Evolutionary conservation across 2,329 filamentous ascomycete species (phyloP).

Genomic region (Rutstroemia sp.): DNA sequence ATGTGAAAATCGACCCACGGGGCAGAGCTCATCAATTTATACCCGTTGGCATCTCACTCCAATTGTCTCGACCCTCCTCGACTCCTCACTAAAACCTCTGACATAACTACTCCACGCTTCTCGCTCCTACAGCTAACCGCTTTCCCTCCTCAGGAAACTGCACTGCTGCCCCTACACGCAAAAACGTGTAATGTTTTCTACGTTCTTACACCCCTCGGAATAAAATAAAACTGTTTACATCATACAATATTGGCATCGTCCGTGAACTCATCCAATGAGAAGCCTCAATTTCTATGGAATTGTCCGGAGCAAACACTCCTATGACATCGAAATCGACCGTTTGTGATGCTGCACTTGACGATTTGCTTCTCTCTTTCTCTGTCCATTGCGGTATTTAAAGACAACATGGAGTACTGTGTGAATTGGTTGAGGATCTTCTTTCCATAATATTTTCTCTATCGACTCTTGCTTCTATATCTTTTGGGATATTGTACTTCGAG

Average conservation of each 20-base stretch:
- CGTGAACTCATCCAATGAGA: neutral
- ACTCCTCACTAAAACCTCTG: too few relatives aligned
- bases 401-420: conserved; percentile 20
- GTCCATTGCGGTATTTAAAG: neutral
- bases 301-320: conserved; percentile 1
- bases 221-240: neutral
- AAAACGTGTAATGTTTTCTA: too few relatives aligned
- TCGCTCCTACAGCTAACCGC: too few relatives aligned
- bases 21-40: too few relatives aligned
- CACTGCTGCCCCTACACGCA: too few relatives aligned
- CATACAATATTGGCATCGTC: neutral
- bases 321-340: neutral
- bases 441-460: conserved; percentile 6
- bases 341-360: neutral
- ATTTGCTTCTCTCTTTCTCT: neutral
- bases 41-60: too few relatives aligned
- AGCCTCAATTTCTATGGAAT: neutral
- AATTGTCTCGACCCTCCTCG: too few relatives aligned
- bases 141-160: too few relatives aligned
- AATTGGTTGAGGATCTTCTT: conserved; percentile 23
- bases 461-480: neutral
- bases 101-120: too few relatives aligned
- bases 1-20: too few relatives aligned
- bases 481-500: neutral
- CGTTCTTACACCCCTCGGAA: too few relatives aligned